phyloP scores from a whole-genome alignment of 371 early-diverging fungal species.

The Massospora cicadina region DNA sequence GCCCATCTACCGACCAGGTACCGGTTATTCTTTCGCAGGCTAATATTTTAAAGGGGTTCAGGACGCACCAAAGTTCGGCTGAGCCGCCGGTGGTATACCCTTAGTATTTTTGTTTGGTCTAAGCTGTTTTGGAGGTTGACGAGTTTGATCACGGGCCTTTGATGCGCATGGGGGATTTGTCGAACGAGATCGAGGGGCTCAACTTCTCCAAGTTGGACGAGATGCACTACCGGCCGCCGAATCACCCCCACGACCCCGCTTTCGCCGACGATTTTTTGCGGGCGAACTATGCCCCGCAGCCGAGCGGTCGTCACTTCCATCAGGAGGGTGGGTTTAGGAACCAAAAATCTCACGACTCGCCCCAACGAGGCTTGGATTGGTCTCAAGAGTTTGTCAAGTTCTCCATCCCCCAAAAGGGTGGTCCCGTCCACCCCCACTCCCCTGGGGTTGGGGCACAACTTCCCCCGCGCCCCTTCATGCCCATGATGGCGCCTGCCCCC shows the following conservation, averaged over 20 bases:
- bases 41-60: neutral
- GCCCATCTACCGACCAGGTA: neutral
- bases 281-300: neutral
- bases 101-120: neutral
- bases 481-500: neutral
- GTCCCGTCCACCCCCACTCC: neutral
- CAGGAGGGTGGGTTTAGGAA: constrained; percentile 8
- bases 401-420: neutral
- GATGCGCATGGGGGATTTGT: neutral
- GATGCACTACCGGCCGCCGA: neutral
- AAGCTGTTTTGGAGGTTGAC: neutral
- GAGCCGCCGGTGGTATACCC: neutral
- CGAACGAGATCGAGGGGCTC: neutral
- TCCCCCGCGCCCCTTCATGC: neutral
- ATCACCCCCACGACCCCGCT: neutral
- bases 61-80: neutral
- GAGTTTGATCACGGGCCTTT: neutral
- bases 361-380: neutral
- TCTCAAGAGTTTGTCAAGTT: neutral
- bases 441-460: neutral
- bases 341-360: neutral
- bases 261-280: neutral
- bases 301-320: constrained; percentile 15
- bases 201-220: neutral
- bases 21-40: neutral